Evolutionary conservation across 495 filamentous ascomycete genomes (phyloP).

Genomic region (Durotheca rogersii): DNA sequence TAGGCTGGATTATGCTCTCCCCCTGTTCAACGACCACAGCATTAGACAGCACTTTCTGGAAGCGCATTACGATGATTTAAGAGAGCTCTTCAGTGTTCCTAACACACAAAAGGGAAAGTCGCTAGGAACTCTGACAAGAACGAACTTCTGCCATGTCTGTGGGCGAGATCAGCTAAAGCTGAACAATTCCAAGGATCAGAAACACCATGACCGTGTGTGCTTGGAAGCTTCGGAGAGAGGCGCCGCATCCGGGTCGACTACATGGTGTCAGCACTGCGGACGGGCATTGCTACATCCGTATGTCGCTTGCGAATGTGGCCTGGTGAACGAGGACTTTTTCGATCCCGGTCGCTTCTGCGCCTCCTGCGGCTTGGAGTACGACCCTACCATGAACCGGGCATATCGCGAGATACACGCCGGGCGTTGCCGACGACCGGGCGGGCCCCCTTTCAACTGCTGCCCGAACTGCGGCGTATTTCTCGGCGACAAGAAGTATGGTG

Average conservation of each 20-base stretch:
- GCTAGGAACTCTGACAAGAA: background rate
- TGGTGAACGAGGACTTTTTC: background rate
- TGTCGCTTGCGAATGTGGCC: background rate
- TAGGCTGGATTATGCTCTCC: constrained; percentile 17
- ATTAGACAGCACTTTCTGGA: constrained; percentile 37
- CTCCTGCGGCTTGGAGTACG: constrained; percentile 10
- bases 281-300: background rate
- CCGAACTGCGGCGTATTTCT: constrained; percentile 8
- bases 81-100: background rate
- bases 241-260: background rate
- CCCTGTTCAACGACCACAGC: constrained; percentile 14
- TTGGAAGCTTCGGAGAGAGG: constrained; percentile 8
- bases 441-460: background rate
- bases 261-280: constrained; percentile 8
- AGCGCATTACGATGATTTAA: constrained; percentile 28
- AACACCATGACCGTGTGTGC: constrained; percentile 20
- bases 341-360: background rate
- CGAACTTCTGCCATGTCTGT: constrained; percentile 30
- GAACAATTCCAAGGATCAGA: constrained; percentile 13
- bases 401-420: constrained; percentile 8
- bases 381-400: background rate
- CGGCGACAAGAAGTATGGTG: background rate
- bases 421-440: constrained; percentile 1
- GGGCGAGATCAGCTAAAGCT: constrained; percentile 26
- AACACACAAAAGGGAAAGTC: background rate